Evolutionary conservation across 1,284 basidiomycete genomes (phyloP).

Genomic region (Moesziomyces globuligerus): DNA sequence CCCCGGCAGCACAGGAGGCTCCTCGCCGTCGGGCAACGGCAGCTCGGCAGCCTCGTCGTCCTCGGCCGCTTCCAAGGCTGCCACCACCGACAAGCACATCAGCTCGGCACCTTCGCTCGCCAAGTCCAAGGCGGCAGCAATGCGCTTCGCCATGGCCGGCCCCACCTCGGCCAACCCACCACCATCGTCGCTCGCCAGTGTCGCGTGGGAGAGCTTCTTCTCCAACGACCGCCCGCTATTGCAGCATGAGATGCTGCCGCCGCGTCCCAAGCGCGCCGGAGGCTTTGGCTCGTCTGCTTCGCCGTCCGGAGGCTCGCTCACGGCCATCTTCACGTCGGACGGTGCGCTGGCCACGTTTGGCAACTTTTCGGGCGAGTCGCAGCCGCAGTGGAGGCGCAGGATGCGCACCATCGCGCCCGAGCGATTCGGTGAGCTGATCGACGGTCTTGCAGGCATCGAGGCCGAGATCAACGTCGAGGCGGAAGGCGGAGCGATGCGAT

Average conservation of each 20-base stretch:
- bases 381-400: conserved; percentile 36
- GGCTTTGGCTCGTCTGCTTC: conserved; percentile 27
- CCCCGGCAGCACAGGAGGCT: conserved; percentile 20
- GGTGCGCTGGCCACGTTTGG: conserved; percentile 39
- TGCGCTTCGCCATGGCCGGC: conserved; percentile 17
- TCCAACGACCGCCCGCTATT: conserved; percentile 48
- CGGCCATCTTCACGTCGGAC: conserved; percentile 39
- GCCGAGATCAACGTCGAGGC: conserved; percentile 2
- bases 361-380: conserved; percentile 32
- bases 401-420: conserved; percentile 44
- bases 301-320: conserved; percentile 29
- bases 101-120: conserved; percentile 24
- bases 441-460: conserved; percentile 33
- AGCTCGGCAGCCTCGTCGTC: conserved; percentile 34
- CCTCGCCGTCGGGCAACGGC: conserved; percentile 24
- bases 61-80: conserved; percentile 19
- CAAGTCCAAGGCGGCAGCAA: conserved; percentile 20
- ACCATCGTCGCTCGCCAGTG: conserved; percentile 35
- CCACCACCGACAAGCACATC: conserved; percentile 17
- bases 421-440: conserved; percentile 49
- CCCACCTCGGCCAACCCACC: conserved; percentile 46
- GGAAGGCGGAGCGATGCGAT: conserved; percentile 18
- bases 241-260: conserved; percentile 53
- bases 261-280: conserved; percentile 36
- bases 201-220: conserved; percentile 56